Evolutionary conservation across 202 grass and related monocot genomes (phyloP).

Genomic region (Setaria viridis): DNA sequence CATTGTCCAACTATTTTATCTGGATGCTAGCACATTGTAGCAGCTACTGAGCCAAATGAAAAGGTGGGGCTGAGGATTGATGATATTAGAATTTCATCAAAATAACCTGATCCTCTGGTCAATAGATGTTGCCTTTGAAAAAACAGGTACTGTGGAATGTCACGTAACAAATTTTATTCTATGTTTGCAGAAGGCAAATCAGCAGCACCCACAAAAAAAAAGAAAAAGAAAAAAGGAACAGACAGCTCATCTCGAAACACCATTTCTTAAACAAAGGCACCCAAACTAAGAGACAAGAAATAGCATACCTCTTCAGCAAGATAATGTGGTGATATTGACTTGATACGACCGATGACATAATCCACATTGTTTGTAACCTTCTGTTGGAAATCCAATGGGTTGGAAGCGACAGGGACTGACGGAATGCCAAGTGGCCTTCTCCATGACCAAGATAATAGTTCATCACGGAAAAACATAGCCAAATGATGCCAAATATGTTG

Average conservation of each 20-base stretch:
- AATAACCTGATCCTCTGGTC: too few species aligned
- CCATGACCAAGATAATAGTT: slow-evolving; percentile 99
- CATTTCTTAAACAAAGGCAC: not conserved
- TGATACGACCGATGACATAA: slow-evolving; percentile 81
- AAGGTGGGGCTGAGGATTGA: not conserved
- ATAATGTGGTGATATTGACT: slow-evolving; percentile 82
- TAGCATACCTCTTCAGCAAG: slow-evolving; percentile 85
- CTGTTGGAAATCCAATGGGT: slow-evolving; percentile 86
- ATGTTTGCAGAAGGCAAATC: not conserved
- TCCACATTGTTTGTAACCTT: slow-evolving; percentile 95
- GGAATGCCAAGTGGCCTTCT: slow-evolving; percentile 91
- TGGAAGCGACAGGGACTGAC: slow-evolving; percentile 69
- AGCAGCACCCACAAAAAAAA: not conserved
- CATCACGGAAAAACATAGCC: slow-evolving; percentile 99
- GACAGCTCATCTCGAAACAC: not conserved
- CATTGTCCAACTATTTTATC: not conserved
- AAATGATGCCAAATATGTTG: slow-evolving; percentile 99
- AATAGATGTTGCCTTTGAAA: too few species aligned
- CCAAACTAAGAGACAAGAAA: slow-evolving; percentile 15
- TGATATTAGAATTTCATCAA: too few species aligned
- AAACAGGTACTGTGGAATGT: too few species aligned
- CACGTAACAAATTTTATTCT: not conserved
- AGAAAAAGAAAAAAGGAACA: not conserved
- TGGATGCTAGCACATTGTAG: not conserved
- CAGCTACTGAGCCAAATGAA: not conserved